A percentile compares a stretch with the other conserved stretches of the same genome.
Conservation (phyloP, 2,329 filamentous ascomycete species). For the Sporothrix humicola region DNA sequence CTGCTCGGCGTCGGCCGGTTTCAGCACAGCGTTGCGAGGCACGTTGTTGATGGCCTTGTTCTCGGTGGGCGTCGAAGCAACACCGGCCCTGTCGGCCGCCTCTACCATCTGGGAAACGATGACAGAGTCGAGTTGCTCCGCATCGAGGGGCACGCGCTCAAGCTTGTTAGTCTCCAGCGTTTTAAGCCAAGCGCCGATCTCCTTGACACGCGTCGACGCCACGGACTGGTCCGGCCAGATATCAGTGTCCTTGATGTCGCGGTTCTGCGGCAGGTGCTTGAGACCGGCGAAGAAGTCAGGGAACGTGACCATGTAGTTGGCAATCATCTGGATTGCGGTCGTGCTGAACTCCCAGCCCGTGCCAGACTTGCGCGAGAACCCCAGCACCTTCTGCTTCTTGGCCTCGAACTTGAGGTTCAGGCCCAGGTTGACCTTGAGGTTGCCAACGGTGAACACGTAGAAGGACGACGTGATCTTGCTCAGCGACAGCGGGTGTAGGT, state of each 20-base stretch:
- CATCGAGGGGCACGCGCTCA: constrained; percentile 93
- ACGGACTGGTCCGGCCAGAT: constrained; percentile 77
- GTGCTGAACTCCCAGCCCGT: constrained; percentile 96
- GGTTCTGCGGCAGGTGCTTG: constrained; percentile 81
- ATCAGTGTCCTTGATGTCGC: constrained; percentile 81
- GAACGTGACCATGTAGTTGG: constrained; percentile 90
- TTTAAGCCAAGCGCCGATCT: constrained; percentile 93
- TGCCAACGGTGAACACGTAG: constrained; percentile 74
- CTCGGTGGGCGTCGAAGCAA: constrained; percentile 59
- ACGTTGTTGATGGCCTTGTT: constrained; percentile 78
- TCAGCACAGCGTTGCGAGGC: constrained; percentile 84
- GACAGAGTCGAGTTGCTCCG: constrained; percentile 92
- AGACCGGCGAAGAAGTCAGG: constrained; percentile 94
- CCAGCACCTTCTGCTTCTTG: constrained; percentile 92
- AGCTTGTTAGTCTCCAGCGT: constrained; percentile 88
- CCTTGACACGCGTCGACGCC: constrained; percentile 83
- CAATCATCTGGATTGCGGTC: constrained; percentile 78
- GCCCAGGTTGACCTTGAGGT: constrained; percentile 81
- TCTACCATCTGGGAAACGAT: constrained; percentile 81
- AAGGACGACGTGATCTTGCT: constrained; percentile 98
- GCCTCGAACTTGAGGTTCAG: constrained; percentile 97
- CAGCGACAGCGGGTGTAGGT: constrained; percentile 82
- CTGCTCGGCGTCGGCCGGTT: constrained; percentile 95
- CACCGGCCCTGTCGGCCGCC: constrained; percentile 66
- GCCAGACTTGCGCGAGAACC: constrained; percentile 85